Conservation (phyloP, 23 red algal species). For the Gracilaria domingensis region DNA sequence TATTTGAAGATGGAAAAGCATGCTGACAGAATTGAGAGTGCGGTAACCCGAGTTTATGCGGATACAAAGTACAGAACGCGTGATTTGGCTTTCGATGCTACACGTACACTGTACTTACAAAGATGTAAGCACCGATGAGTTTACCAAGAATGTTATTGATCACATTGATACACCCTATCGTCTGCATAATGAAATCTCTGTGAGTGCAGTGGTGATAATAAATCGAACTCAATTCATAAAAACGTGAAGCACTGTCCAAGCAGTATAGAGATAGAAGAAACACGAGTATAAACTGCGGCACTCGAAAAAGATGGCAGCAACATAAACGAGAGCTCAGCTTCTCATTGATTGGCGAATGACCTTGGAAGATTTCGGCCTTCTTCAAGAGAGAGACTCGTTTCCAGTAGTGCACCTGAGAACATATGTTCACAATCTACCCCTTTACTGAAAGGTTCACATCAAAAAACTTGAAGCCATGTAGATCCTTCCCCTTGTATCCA, state of each 20-base stretch:
- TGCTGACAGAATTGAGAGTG: constrained; percentile 87
- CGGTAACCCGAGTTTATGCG: constrained; percentile 69
- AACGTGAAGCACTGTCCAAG: no score
- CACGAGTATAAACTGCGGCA: no score
- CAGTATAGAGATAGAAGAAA: no score
- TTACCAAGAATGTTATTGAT: constrained; percentile 85
- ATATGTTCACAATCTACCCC: neutral
- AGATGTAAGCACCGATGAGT: constrained; percentile 75
- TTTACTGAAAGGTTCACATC: neutral
- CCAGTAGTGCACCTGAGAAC: neutral
- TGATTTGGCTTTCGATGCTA: constrained; percentile 53
- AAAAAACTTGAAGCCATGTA: neutral
- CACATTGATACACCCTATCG: constrained; percentile 40
- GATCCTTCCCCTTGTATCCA: neutral
- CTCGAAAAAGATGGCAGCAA: no score
- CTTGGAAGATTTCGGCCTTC: no score
- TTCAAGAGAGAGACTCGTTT: no score
- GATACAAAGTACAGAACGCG: constrained; percentile 76
- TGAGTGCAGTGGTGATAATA: no score
- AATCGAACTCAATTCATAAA: no score
- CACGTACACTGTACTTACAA: no score
- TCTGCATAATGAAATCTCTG: neutral
- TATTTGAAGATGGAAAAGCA: constrained; percentile 82
- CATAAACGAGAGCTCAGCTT: no score
- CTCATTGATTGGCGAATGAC: no score